A percentile compares a stretch with the other conserved stretches of the same genome.
These are phyloP conservation scores for Pulveroboletus sp. DNA, from an alignment of 768 basidiomycete genomes.

Conservation along the genomic window DNA sequence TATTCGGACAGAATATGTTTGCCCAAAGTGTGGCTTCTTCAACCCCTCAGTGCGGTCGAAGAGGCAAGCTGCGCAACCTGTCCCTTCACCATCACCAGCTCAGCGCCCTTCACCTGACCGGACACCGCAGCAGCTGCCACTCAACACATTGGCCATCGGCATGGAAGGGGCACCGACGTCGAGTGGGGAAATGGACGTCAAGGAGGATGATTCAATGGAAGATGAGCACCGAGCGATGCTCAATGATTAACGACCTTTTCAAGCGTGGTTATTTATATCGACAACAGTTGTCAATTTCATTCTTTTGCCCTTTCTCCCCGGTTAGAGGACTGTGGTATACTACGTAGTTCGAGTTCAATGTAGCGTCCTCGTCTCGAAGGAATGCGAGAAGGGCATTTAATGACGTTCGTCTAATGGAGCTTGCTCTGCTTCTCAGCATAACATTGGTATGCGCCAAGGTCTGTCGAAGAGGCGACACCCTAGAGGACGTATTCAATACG, in stretches of 20 bases:
- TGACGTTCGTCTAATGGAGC: not conserved
- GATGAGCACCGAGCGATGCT: no score
- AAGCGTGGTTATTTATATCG: no score
- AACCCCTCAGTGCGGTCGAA: constrained; percentile 48
- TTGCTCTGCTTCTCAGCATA: constrained; percentile 1
- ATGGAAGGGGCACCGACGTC: no score
- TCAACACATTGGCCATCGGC: no score
- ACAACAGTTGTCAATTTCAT: not conserved
- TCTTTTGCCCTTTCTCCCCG: constrained; percentile 5
- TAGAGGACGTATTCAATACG: not conserved
- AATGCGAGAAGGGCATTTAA: not conserved
- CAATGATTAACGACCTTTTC: no score
- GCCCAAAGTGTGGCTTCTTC: constrained; percentile 82
- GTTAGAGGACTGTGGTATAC: not conserved
- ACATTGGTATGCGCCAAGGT: constrained; percentile 3
- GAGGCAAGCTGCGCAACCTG: constrained; percentile 22
- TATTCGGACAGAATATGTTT: constrained; percentile 63
- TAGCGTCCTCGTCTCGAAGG: not conserved
- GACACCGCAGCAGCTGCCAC: not conserved
- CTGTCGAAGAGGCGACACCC: constrained; percentile 5
- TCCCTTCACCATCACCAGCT: constrained; percentile 26
- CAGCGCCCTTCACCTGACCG: constrained; percentile 9
- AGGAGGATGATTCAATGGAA: no score
- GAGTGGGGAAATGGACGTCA: no score
- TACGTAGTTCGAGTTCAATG: constrained; percentile 6